phyloP scores from a whole-genome alignment of 805 yeast genomes.

The Metschnikowia proteae region DNA sequence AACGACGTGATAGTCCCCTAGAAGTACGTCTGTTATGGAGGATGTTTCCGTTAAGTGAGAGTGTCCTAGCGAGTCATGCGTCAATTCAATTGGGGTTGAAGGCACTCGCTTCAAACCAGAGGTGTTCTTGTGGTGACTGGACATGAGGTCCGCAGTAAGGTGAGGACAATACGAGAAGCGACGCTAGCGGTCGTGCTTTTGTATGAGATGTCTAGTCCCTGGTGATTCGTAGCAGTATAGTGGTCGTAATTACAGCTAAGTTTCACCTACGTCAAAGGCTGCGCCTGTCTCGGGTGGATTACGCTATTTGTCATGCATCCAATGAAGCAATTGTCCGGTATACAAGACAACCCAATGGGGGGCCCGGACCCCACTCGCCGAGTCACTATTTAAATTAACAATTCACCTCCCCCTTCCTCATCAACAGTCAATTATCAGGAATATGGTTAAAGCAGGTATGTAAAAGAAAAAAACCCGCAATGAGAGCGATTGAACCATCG shows the following conservation, averaged over 20 bases:
- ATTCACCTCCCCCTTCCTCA: not conserved
- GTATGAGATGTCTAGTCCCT: not conserved
- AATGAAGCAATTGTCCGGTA: slow-evolving; percentile 7
- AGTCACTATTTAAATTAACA: slow-evolving; percentile 1
- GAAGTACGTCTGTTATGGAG: slow-evolving; percentile 40
- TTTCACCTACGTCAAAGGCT: not conserved
- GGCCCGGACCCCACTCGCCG: slow-evolving; percentile 6
- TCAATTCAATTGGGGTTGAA: slow-evolving; percentile 36
- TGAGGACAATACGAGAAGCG: not conserved
- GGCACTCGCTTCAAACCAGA: slow-evolving; percentile 1
- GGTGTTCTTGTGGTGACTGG: not conserved
- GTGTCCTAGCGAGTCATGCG: slow-evolving; percentile 20
- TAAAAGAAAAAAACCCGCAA: slow-evolving; percentile 11
- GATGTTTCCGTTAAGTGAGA: slow-evolving; percentile 20
- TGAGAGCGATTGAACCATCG: not conserved
- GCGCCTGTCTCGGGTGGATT: not conserved
- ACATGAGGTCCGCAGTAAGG: not conserved
- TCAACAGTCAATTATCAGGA: slow-evolving; percentile 12
- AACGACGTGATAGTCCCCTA: slow-evolving; percentile 38
- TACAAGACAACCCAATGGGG: not conserved
- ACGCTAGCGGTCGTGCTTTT: not conserved
- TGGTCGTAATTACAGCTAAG: not conserved
- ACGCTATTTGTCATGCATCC: not conserved
- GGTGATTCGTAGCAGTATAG: not conserved
- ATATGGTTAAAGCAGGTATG: slow-evolving; percentile 66